Base-by-base conservation (phyloP, 1,139 yeast genomes). In the Debaryomyces fabryi region DNA sequence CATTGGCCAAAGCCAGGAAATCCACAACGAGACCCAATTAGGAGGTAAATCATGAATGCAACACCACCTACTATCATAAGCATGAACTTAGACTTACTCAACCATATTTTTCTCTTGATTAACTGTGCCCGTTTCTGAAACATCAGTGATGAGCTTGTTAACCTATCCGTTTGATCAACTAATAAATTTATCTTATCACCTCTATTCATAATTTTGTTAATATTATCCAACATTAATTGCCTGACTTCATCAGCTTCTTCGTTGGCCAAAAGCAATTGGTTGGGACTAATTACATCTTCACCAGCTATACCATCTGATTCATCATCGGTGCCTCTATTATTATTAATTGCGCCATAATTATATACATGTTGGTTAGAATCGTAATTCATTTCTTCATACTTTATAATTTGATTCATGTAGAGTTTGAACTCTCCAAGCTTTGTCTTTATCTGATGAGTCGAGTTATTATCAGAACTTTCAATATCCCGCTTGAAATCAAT, bases 141-240 rank as follows among this genome's bases (percentile, higher is more conserved):
- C 40, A 86, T 80, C 68, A 76, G 81, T 4, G 96, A 82, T 32
- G 83, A 81, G 25, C 79, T 76, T 55, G 86, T 88, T 65, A 90
- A 76, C 47, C 85, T 75, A 54, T 88, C 88, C 1, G 97, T 90
- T 63, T 91, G 91, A 62, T 86, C 88, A 15, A 90, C 96, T 52
- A 91, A 74, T 44, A 81, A 67, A 53, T 83, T 82, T 50, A 91
- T 82, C 49, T 88, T 78, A 58, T 90, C 97, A 10, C 96, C 96
- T 48, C 97, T 78, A 58, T 83, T 84, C 59, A 91, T 72, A 23
- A 91, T 71, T 59, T 81, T 81, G 57, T 82, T 85, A 48, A 85
- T 83, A 58, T 85, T 85, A 51, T 84, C 88, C 59, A 82, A 79
- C 90, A 85, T 85, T 44, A 85, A 67, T 45, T 76, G 78, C 43